Conservation (phyloP, 139 green algal genomes). For the Desmodesmus armatus region DNA sequence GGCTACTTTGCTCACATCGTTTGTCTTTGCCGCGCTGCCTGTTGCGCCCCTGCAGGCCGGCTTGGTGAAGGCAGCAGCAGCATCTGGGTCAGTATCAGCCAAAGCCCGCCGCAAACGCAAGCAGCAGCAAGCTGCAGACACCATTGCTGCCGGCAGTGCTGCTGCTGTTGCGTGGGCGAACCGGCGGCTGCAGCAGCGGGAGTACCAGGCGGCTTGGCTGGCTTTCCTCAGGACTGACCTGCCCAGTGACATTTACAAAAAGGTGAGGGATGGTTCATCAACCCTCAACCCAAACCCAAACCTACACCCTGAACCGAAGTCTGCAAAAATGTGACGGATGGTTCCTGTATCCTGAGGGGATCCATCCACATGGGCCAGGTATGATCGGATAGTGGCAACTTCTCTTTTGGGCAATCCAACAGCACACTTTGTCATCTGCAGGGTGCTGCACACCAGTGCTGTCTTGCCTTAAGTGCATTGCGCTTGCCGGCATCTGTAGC, state of each 20-base stretch:
- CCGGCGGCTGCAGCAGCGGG: constrained; percentile 53
- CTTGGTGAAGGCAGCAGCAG: constrained; percentile 47
- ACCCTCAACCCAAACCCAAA: no score
- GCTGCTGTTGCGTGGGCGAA: constrained; percentile 66
- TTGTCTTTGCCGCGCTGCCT: neutral
- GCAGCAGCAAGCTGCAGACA: constrained; percentile 36
- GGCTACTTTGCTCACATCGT: neutral
- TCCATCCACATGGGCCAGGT: no score
- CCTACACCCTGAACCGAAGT: no score
- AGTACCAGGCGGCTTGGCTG: constrained; percentile 85
- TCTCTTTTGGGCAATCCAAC: no score
- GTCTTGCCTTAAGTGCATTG: no score
- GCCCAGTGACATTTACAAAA: constrained; percentile 76
- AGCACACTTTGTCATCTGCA: no score
- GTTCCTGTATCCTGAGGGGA: no score
- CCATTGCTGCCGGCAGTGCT: neutral
- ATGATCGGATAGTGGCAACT: no score
- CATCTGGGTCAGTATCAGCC: constrained; percentile 62
- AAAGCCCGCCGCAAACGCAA: constrained; percentile 74
- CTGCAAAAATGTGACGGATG: no score
- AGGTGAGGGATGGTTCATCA: no score
- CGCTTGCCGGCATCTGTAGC: no score
- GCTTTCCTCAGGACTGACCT: constrained; percentile 80
- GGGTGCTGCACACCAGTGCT: no score
- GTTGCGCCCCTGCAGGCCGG: constrained; percentile 50